phyloP scores from a whole-genome alignment of 1,139 yeast genomes.

The Yamadazyma jaroonii region DNA sequence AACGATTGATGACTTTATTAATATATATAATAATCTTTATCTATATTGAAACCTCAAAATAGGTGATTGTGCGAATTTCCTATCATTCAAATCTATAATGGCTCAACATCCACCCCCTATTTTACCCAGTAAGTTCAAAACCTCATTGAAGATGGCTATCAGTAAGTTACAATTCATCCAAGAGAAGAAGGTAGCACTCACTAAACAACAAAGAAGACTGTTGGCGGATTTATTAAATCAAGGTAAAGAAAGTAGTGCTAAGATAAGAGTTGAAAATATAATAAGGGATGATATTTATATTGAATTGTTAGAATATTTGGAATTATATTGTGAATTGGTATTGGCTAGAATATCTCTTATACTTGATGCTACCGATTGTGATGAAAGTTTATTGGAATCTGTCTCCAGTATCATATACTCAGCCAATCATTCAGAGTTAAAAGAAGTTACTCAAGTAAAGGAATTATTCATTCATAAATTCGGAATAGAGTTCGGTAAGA shows the following conservation, averaged over 20 bases:
- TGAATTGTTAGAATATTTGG: conserved; percentile 77
- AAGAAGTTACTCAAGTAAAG: conserved; percentile 60
- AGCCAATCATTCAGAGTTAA: conserved; percentile 71
- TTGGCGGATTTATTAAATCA: conserved; percentile 68
- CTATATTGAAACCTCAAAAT: no score
- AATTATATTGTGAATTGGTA: conserved; percentile 78
- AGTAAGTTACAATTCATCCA: conserved; percentile 77
- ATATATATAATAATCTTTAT: conserved; percentile 1
- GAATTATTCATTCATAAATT: conserved; percentile 63
- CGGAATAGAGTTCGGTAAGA: conserved; percentile 60
- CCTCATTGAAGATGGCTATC: conserved; percentile 76
- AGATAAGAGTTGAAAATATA: conserved; percentile 79
- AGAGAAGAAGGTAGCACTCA: conserved; percentile 76
- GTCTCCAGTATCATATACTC: conserved; percentile 68
- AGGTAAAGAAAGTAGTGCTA: conserved; percentile 82
- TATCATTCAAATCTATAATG: conserved; percentile 7
- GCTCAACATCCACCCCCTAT: conserved; percentile 29
- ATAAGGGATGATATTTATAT: conserved; percentile 82
- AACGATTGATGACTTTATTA: conserved; percentile 7
- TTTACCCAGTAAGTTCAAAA: conserved; percentile 53
- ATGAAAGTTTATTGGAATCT: conserved; percentile 70
- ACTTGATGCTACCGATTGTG: conserved; percentile 48
- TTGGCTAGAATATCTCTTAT: conserved; percentile 70
- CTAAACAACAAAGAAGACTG: conserved; percentile 76
- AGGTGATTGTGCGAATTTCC: no score